Evolutionary conservation across 208 protist genomes (phyloP).

Genomic region (Leishmania martiniquensis): DNA sequence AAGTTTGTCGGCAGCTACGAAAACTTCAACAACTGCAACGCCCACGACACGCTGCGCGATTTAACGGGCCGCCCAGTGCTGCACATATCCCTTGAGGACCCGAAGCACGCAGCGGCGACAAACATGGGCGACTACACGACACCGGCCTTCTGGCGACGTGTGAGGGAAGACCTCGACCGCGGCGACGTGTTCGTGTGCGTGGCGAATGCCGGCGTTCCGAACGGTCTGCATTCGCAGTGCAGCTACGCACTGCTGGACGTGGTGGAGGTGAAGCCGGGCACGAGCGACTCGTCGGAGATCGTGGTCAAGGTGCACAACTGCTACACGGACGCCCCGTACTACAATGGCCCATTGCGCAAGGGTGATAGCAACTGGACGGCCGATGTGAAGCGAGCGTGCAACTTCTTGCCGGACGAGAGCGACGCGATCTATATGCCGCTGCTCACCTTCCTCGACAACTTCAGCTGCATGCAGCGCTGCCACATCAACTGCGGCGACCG

Average conservation of each 20-base stretch:
- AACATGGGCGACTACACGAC: slow-evolving; percentile 77
- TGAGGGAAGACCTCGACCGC: slow-evolving; percentile 53
- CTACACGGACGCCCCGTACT: slow-evolving; percentile 64
- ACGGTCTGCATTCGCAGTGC: slow-evolving; percentile 76
- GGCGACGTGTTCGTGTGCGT: slow-evolving; percentile 82
- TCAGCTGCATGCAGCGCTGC: slow-evolving; percentile 83
- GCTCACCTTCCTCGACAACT: slow-evolving; percentile 76
- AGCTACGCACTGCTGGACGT: slow-evolving; percentile 81
- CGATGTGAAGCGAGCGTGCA: slow-evolving; percentile 44
- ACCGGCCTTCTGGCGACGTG: slow-evolving; percentile 67
- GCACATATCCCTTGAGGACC: slow-evolving; percentile 79
- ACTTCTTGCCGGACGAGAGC: slow-evolving; percentile 45
- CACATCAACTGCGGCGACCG: slow-evolving; percentile 88
- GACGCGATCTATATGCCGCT: slow-evolving; percentile 70
- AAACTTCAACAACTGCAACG: slow-evolving; percentile 81
- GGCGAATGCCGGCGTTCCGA: slow-evolving; percentile 49
- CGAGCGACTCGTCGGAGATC: slow-evolving; percentile 54
- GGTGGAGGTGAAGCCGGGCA: slow-evolving; percentile 42
- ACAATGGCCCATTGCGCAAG: slow-evolving; percentile 53
- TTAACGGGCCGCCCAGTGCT: slow-evolving; percentile 82
- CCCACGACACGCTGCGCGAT: slow-evolving; percentile 84
- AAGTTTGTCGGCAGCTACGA: slow-evolving; percentile 89
- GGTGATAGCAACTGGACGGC: slow-evolving; percentile 57
- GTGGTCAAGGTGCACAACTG: slow-evolving; percentile 81
- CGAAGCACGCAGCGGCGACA: slow-evolving; percentile 68